These are phyloP conservation scores for Dothidotthia symphoricarpi DNA, from an alignment of 2,329 filamentous ascomycete species.

Conservation along the genomic window DNA sequence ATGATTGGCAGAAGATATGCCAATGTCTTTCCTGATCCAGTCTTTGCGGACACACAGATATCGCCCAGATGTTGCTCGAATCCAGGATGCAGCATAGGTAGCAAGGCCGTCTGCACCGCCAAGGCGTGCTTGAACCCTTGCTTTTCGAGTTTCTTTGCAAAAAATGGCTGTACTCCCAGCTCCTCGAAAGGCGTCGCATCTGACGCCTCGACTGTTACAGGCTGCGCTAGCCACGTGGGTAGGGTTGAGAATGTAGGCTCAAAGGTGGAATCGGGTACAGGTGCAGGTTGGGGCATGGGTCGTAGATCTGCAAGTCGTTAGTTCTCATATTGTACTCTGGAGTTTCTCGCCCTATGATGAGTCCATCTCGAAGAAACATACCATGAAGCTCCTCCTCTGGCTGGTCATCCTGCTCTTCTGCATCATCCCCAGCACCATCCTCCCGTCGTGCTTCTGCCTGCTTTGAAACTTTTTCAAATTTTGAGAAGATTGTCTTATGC, in stretches of 20 bases:
- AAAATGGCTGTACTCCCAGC: constrained; percentile 61
- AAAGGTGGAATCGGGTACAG: constrained; percentile 56
- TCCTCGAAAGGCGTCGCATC: constrained; percentile 61
- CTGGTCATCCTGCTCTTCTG: constrained; percentile 38
- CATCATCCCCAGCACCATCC: constrained; percentile 13
- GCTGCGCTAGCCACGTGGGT: constrained; percentile 76
- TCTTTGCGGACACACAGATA: constrained; percentile 85
- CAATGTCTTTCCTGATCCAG: constrained; percentile 92
- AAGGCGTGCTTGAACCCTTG: constrained; percentile 71
- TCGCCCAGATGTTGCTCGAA: constrained; percentile 66
- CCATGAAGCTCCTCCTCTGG: constrained; percentile 54
- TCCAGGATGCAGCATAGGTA: constrained; percentile 74
- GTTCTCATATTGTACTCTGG: background rate
- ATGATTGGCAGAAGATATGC: constrained; percentile 87
- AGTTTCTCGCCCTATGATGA: too few species aligned
- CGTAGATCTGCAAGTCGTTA: constrained; percentile 57
- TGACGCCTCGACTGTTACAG: constrained; percentile 65
- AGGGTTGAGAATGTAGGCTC: constrained; percentile 73
- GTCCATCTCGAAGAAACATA: constrained; percentile 7
- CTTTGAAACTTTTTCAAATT: constrained; percentile 46
- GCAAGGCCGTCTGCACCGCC: constrained; percentile 74
- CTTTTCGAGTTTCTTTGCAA: constrained; percentile 62
- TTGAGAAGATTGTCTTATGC: constrained; percentile 44
- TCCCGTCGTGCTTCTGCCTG: constrained; percentile 23
- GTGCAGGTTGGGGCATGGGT: constrained; percentile 76